Evolutionary conservation across 257 asterid species (phyloP).

Genomic region (Penstemon barbatus): DNA sequence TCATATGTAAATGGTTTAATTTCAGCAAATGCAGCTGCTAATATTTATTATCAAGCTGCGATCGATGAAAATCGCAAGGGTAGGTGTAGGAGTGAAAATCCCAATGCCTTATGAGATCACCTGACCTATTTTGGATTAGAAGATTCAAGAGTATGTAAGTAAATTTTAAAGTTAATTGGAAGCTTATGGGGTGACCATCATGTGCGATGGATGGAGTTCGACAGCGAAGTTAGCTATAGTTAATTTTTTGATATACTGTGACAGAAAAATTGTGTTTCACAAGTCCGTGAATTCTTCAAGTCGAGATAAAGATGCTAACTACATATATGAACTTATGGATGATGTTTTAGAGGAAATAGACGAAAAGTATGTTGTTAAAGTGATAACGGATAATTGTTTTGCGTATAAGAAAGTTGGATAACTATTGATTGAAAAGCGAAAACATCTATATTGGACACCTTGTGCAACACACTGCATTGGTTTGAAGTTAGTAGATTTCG

Average conservation of each 20-base stretch:
- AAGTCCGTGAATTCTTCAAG: background rate
- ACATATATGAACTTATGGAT: conserved; percentile 4
- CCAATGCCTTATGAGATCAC: too few relatives aligned
- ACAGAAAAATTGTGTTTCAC: background rate
- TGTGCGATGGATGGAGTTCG: background rate
- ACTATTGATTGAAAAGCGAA: too few relatives aligned
- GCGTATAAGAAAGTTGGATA: background rate
- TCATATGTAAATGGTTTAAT: too few relatives aligned
- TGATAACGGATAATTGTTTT: background rate
- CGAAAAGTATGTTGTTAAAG: background rate
- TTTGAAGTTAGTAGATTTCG: too few relatives aligned
- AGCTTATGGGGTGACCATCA: background rate
- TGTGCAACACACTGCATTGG: too few relatives aligned
- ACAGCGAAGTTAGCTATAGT: background rate
- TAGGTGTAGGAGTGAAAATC: too few relatives aligned
- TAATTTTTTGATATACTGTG: background rate
- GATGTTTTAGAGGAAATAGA: background rate
- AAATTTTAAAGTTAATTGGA: background rate
- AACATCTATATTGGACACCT: too few relatives aligned
- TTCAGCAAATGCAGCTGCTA: too few relatives aligned
- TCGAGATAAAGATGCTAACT: background rate
- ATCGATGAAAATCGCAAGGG: too few relatives aligned
- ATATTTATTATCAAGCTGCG: too few relatives aligned
- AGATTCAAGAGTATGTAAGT: background rate
- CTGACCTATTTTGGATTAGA: too few relatives aligned